phyloP scores from a whole-genome alignment of 108 stramenopile species.

The Schizochytrium sp. region DNA sequence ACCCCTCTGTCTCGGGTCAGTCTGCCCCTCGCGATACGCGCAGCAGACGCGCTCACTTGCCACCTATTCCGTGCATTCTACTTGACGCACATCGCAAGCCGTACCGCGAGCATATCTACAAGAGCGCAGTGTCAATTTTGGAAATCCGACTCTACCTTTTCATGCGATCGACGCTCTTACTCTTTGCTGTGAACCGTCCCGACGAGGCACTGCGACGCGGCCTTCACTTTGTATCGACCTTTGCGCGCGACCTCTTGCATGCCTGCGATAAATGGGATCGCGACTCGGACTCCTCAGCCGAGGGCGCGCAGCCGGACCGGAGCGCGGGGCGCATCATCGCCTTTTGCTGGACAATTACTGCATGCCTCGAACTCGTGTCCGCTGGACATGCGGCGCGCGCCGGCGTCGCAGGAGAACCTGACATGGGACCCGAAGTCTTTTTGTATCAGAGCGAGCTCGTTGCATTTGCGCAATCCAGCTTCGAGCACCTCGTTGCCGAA shows the following conservation, averaged over 20 bases:
- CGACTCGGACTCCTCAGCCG: neutral
- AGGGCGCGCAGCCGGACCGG: neutral
- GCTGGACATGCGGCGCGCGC: neutral
- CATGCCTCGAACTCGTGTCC: neutral
- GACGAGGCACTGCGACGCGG: slow-evolving; percentile 11
- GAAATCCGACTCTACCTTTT: neutral
- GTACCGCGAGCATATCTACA: neutral
- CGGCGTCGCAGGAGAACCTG: neutral
- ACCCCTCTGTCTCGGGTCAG: too few relatives aligned
- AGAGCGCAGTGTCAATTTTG: neutral
- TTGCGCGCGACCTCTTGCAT: neutral
- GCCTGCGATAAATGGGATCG: neutral
- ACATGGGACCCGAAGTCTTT: neutral
- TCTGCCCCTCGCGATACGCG: too few relatives aligned
- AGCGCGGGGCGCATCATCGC: neutral
- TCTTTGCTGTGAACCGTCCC: neutral
- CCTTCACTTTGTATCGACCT: neutral
- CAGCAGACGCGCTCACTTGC: neutral
- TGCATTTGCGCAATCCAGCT: neutral
- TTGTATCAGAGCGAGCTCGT: neutral
- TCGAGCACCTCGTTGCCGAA: neutral
- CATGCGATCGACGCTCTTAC: neutral
- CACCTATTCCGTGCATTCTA: neutral
- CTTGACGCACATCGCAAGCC: neutral
- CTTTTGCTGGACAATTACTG: neutral